phyloP scores from a whole-genome alignment of 2,329 filamentous ascomycete genomes.

The Verticillium zaregamsianum region DNA sequence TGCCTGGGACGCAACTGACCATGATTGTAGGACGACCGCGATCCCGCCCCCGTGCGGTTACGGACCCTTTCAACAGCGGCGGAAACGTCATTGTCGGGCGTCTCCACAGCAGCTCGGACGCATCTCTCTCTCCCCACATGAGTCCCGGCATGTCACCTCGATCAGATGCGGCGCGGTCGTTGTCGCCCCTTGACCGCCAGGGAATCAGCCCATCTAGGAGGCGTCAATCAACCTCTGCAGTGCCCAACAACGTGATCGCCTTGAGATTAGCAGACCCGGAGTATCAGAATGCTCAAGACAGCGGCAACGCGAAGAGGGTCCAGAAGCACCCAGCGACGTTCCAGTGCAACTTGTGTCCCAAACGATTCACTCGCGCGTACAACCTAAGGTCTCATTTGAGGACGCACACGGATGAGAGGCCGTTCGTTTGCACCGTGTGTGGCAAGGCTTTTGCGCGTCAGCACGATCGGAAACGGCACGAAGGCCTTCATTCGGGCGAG shows the following conservation, averaged over 20 bases:
- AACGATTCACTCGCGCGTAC: slow-evolving; percentile 93
- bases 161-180: slow-evolving; percentile 47
- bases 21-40: slow-evolving; percentile 37
- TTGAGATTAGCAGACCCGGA: slow-evolving; percentile 86
- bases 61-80: slow-evolving; percentile 54
- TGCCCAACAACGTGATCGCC: slow-evolving; percentile 68
- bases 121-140: slow-evolving; percentile 46
- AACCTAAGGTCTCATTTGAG: slow-evolving; percentile 92
- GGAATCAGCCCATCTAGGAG: slow-evolving; percentile 42
- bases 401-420: slow-evolving; percentile 94
- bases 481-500: slow-evolving; percentile 92
- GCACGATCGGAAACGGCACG: slow-evolving; percentile 95
- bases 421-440: slow-evolving; percentile 95
- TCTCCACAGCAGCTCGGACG: slow-evolving; percentile 22
- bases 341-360: slow-evolving; percentile 89
- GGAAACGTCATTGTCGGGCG: slow-evolving; percentile 35
- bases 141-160: slow-evolving; percentile 39
- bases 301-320: slow-evolving; percentile 69
- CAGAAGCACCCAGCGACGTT: slow-evolving; percentile 98
- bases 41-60: slow-evolving; percentile 51
- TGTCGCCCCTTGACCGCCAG: slow-evolving; percentile 56
- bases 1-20: slow-evolving; percentile 13
- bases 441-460: slow-evolving; percentile 96
- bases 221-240: slow-evolving; percentile 61
- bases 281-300: slow-evolving; percentile 62